These are phyloP conservation scores for Chlorella sp. DNA, from an alignment of 139 green algal genomes.

Conservation along the genomic window DNA sequence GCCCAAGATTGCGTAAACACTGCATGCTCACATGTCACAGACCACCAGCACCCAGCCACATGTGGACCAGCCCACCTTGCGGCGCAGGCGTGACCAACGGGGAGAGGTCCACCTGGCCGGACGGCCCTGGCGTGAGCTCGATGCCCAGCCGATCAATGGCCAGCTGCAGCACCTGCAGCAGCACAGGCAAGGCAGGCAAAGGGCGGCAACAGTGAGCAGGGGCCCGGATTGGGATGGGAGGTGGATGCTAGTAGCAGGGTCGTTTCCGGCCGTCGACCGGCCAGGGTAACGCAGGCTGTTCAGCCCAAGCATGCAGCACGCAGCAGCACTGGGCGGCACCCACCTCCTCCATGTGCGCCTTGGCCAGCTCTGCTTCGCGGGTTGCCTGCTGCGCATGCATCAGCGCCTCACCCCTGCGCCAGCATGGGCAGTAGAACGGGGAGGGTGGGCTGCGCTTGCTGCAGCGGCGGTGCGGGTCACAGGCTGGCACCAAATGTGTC, in stretches of 20 bases:
- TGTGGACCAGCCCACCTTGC: background rate
- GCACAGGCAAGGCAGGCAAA: conserved; percentile 17
- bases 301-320: too few species aligned
- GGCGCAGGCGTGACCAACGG: background rate
- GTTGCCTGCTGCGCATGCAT: conserved; percentile 33
- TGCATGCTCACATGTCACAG: background rate
- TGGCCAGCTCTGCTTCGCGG: conserved; percentile 31
- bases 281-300: too few species aligned
- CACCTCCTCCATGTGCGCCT: conserved; percentile 18
- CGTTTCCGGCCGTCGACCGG: too few species aligned
- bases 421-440: background rate
- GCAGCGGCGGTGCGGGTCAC: too few species aligned
- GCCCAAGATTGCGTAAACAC: background rate
- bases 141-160: conserved; percentile 30
- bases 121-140: background rate
- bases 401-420: conserved; percentile 38
- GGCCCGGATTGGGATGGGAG: too few species aligned
- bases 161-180: conserved; percentile 33
- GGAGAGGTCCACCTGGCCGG: too few species aligned
- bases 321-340: too few species aligned
- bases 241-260: too few species aligned
- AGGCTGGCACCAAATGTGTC: background rate
- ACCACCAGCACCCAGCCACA: background rate
- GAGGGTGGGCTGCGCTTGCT: too few species aligned
- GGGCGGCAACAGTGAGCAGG: too few species aligned